phyloP scores from a whole-genome alignment of 2,329 filamentous ascomycete genomes.

The Xylariaceae sp. region DNA sequence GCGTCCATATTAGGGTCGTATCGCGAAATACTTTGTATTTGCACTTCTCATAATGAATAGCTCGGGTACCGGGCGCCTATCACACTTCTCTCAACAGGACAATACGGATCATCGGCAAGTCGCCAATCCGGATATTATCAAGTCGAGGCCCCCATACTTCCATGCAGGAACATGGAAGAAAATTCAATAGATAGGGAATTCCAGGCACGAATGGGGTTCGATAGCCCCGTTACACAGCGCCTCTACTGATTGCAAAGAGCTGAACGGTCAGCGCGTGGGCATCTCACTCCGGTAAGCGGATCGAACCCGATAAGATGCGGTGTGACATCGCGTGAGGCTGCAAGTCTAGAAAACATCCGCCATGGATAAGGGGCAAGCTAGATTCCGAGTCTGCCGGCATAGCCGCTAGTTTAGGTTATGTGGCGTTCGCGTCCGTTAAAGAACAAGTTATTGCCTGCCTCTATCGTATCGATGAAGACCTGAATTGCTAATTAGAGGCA shows the following conservation, averaged over 20 bases:
- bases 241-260: conserved; percentile 10
- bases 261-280: conserved; percentile 7
- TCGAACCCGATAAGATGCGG: background rate
- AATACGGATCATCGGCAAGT: no score
- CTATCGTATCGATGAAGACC: background rate
- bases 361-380: background rate
- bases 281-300: conserved; percentile 5
- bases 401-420: no score
- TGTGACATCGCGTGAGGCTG: conserved; percentile 16
- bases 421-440: no score
- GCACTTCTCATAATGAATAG: background rate
- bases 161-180: conserved; percentile 10
- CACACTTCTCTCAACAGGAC: no score
- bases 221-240: background rate
- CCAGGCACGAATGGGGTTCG: background rate
- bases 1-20: no score
- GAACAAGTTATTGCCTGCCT: conserved; percentile 12
- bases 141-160: background rate
- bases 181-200: conserved; percentile 13
- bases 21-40: no score
- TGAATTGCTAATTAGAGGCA: background rate
- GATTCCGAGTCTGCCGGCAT: no score
- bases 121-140: no score
- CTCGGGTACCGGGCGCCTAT: no score
- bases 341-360: background rate